A percentile compares a stretch with the other conserved stretches of the same genome.
phyloP scores from a whole-genome alignment of 148 eudicot species.

The Silene conica region DNA sequence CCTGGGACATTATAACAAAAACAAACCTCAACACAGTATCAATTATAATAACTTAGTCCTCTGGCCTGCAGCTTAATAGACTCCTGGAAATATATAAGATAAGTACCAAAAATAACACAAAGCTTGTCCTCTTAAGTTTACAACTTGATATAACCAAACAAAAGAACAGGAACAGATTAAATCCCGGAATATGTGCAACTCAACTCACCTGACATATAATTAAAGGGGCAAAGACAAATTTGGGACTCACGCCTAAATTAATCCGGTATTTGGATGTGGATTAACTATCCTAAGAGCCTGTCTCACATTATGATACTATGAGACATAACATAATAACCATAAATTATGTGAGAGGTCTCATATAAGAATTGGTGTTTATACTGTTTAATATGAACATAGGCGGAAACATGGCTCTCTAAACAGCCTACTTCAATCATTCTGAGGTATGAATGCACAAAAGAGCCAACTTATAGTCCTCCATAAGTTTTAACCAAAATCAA shows the following conservation, averaged over 20 bases:
- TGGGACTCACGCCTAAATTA: background rate
- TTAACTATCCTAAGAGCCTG: no score
- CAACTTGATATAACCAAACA: background rate
- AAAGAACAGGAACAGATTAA: background rate
- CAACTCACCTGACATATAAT: background rate
- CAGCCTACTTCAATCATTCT: background rate
- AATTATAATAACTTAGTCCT: background rate
- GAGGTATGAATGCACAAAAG: background rate
- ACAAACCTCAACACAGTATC: background rate
- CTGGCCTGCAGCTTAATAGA: background rate
- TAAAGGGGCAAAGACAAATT: background rate
- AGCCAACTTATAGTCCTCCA: background rate
- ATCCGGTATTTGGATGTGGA: background rate
- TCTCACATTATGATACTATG: no score
- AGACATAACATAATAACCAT: no score
- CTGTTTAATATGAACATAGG: background rate
- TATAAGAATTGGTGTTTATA: background rate
- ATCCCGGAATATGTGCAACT: background rate
- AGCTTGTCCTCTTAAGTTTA: background rate
- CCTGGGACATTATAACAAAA: slow-evolving; percentile 31
- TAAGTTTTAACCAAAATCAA: background rate
- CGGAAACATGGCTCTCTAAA: background rate
- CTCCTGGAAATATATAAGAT: background rate
- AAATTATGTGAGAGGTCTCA: no score
- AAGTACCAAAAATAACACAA: background rate